phyloP scores from a whole-genome alignment of 164 flowering plant species.

The Piper longum region DNA sequence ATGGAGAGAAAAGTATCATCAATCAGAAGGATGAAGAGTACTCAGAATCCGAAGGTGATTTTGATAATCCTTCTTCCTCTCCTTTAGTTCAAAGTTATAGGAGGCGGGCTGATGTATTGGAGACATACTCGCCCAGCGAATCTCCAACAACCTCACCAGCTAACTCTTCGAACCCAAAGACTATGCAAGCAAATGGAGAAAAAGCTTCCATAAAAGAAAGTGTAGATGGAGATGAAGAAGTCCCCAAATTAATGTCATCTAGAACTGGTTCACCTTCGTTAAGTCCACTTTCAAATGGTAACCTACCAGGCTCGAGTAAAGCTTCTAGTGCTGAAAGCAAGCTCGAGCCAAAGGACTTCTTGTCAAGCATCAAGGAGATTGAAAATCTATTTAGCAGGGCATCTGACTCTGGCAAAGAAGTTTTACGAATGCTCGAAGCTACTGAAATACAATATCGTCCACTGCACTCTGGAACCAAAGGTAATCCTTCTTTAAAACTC shows the following conservation, averaged over 20 bases:
- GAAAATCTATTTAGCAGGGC: conserved; percentile 70
- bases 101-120: conserved; percentile 32
- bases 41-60: conserved; percentile 62
- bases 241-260: conserved; percentile 44
- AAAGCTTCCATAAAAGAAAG: not conserved
- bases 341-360: conserved; percentile 53
- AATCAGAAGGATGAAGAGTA: conserved; percentile 23
- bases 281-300: conserved; percentile 16
- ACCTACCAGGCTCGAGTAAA: conserved; percentile 22
- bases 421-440: conserved; percentile 95
- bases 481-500: conserved; percentile 14
- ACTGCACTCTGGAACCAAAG: conserved; percentile 41
- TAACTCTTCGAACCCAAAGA: conserved; percentile 24
- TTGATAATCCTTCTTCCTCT: conserved; percentile 53
- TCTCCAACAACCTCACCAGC: conserved; percentile 23
- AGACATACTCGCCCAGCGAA: conserved; percentile 13
- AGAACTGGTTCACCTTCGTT: conserved; percentile 12
- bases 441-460: conserved; percentile 77
- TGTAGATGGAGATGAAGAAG: conserved; percentile 11
- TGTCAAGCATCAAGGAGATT: conserved; percentile 68
- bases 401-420: conserved; percentile 83
- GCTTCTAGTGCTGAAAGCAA: conserved; percentile 28
- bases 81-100: conserved; percentile 55
- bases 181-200: conserved; percentile 13
- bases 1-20: conserved; percentile 29